These are phyloP conservation scores for Cladophialophora exuberans DNA, from an alignment of 2,329 filamentous ascomycete species.

Conservation along the genomic window DNA sequence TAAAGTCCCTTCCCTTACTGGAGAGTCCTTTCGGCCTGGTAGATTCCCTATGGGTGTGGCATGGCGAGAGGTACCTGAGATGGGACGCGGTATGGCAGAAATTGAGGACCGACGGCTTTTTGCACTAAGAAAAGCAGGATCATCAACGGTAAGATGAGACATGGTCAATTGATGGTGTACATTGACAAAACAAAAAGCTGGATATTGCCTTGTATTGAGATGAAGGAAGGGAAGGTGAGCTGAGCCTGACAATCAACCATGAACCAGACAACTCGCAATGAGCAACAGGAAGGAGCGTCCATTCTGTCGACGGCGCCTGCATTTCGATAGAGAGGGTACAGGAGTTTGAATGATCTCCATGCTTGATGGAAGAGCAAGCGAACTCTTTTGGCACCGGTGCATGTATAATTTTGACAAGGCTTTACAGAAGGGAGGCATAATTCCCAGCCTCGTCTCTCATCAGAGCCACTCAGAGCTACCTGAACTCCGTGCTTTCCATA, in stretches of 20 bases:
- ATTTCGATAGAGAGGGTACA: too few species aligned
- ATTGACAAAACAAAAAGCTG: slow-evolving; percentile 3
- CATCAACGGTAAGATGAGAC: neutral
- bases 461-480: neutral
- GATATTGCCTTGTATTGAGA: neutral
- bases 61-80: slow-evolving; percentile 20
- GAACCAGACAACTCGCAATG: too few species aligned
- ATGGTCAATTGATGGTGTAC: neutral
- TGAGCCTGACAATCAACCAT: too few species aligned
- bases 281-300: too few species aligned
- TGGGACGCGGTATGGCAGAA: slow-evolving; percentile 24
- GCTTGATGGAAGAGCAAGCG: too few species aligned
- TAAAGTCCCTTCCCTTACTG: neutral
- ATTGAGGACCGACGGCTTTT: slow-evolving; percentile 18
- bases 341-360: too few species aligned
- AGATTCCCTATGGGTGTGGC: slow-evolving; percentile 14
- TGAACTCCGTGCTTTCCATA: slow-evolving; percentile 17
- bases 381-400: too few species aligned
- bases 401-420: too few species aligned
- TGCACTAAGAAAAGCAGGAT: slow-evolving; percentile 17
- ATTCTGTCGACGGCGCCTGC: too few species aligned
- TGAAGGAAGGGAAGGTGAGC: slow-evolving; percentile 9
- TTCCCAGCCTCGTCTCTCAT: neutral
- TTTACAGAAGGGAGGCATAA: too few species aligned
- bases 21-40: neutral